Base-by-base conservation (phyloP, 768 basidiomycete species). In the Mycena sanguinolenta region DNA sequence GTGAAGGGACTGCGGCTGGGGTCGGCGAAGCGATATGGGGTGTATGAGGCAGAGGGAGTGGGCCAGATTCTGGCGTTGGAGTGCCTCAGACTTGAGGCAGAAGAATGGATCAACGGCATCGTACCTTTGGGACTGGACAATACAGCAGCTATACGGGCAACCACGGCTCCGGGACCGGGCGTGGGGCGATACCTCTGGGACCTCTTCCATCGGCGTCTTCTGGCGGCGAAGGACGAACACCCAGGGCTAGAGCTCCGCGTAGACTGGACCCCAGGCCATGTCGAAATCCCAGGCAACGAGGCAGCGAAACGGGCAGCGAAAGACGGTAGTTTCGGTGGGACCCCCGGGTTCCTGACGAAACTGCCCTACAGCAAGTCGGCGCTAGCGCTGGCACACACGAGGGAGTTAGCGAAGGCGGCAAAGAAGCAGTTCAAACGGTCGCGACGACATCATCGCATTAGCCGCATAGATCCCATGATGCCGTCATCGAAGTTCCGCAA, bases 181-280 rank as follows among this genome's bases (percentile, higher is more conserved):
- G 27, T 32, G 16, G 52, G 62, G 7, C 32, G 44, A 2, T 32
- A 63, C 36, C 53, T 63, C 25, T 63, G 62, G 62, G 62, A 63
- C 25, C 27, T 39, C 4, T 63, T 53, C 38, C 62, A 63, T 19
- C 50, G 23, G 14, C 9, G 50, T 2, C 59, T 53, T 1, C 9
- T 8, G 16, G 32, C 9, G 32, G 30, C 36, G 23, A 30, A n/a
- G n/a, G 32, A 50, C 2, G 52, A 49, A n/a, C n/a, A 16, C 60
- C 46, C 28, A 7, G 14, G 5, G 1, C 2, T n/a, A 1, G 32
- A 14, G 1, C 19, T 62, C 3, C 49, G 49, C 14, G 6, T 62
- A 1, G 49, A 62, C n/a, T 62, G 63, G 63, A 63, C 63, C 0
- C 63, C 63, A 10, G 63, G 63, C 13, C 63, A 63, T 16, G 49